Conservation (phyloP, 495 filamentous ascomycete genomes). For the Penicillium arizonense region DNA sequence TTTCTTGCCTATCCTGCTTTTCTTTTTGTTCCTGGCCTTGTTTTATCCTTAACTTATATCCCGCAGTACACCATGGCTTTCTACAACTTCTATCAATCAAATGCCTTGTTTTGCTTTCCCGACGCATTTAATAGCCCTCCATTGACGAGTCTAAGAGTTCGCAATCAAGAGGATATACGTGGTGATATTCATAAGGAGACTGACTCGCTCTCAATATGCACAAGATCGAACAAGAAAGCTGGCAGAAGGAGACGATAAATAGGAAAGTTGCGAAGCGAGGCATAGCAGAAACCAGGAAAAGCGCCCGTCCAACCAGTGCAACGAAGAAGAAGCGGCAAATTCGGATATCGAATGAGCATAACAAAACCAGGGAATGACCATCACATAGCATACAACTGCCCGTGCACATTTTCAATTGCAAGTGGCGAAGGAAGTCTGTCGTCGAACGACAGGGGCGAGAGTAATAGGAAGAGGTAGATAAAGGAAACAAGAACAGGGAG, state of each 20-base stretch:
- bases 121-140: neutral
- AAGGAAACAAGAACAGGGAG: neutral
- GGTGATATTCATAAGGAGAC: neutral
- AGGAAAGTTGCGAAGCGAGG: neutral
- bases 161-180: neutral
- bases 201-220: neutral
- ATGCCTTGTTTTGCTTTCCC: neutral
- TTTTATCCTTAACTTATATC: slow-evolving; percentile 21
- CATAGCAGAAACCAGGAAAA: neutral
- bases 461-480: slow-evolving; percentile 4
- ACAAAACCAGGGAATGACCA: slow-evolving; percentile 6
- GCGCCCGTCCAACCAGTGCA: neutral
- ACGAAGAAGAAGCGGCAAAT: neutral
- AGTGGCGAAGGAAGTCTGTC: neutral
- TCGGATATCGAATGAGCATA: slow-evolving; percentile 16
- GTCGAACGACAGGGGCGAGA: slow-evolving; percentile 2
- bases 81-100: slow-evolving; percentile 4
- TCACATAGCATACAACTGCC: slow-evolving; percentile 18
- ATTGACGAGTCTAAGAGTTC: no score
- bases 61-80: slow-evolving; percentile 29
- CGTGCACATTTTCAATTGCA: slow-evolving; percentile 9
- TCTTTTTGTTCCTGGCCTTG: neutral
- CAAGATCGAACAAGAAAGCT: neutral
- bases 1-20: neutral
- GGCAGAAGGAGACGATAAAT: neutral